A percentile compares a stretch with the other conserved stretches of the same genome.
These are phyloP conservation scores for Solanum bulbocastanum DNA, from an alignment of 257 asterid genomes.

Conservation along the genomic window DNA sequence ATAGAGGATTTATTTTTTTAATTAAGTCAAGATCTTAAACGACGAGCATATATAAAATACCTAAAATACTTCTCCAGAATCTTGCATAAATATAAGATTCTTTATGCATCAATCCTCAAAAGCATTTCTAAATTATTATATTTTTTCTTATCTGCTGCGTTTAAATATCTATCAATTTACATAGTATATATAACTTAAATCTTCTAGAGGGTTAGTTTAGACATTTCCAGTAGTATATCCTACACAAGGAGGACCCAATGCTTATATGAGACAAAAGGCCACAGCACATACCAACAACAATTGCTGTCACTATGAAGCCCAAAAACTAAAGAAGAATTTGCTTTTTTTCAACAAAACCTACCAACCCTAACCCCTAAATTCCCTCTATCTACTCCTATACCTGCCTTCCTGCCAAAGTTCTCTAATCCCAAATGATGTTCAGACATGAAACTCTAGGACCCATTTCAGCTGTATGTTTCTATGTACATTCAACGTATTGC, in stretches of 20 bases:
- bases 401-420: neutral
- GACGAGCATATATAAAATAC: too few relatives aligned
- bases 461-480: neutral
- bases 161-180: too few relatives aligned
- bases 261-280: neutral
- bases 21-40: neutral
- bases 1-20: neutral
- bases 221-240: neutral
- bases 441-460: neutral
- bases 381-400: neutral
- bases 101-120: neutral
- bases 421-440: neutral
- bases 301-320: neutral
- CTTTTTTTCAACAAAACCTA: neutral
- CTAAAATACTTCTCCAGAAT: too few relatives aligned
- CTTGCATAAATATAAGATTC: neutral
- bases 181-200: neutral
- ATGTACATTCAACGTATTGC: neutral
- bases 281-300: neutral
- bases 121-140: too few relatives aligned
- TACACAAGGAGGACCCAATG: neutral
- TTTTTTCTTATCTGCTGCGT: neutral
- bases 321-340: neutral
- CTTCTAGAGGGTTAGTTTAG: neutral
- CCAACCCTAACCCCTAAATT: conserved; percentile 11